phyloP scores from a whole-genome alignment of 257 asterid species.

The Nicotiana otophora region DNA sequence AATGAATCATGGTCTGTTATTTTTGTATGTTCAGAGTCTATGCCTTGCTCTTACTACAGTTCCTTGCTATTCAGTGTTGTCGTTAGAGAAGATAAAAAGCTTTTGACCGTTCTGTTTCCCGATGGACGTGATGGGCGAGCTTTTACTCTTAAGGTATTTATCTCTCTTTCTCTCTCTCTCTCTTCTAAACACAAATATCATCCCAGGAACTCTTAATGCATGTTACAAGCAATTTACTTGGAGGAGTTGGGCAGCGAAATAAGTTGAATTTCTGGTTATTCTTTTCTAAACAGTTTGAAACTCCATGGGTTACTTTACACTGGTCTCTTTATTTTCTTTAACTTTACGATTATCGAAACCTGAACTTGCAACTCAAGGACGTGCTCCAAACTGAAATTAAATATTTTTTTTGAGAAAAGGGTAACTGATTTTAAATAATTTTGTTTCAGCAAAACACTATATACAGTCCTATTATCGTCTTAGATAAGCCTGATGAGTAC shows the following conservation, averaged over 20 bases:
- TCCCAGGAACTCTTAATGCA: background rate
- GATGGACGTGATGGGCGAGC: constrained; percentile 98
- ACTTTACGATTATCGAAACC: background rate
- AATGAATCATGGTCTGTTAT: background rate
- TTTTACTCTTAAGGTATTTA: constrained; percentile 78
- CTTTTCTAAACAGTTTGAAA: background rate
- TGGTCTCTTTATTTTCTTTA: background rate
- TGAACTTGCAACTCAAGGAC: background rate
- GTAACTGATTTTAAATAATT: background rate
- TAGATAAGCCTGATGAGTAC: background rate
- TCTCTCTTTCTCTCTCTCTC: background rate
- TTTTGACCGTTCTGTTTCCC: constrained; percentile 79
- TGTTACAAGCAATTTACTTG: background rate
- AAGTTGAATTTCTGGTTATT: background rate
- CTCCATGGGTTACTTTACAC: background rate
- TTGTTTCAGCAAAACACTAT: background rate
- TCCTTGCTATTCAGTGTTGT: constrained; percentile 61
- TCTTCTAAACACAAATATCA: background rate
- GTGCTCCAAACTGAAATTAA: background rate
- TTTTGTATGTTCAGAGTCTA: background rate
- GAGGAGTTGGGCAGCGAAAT: background rate
- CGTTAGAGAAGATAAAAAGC: constrained; percentile 90
- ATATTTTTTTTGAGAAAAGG: background rate
- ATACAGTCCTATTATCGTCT: background rate
- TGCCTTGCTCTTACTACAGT: background rate